Evolutionary conservation across 495 filamentous ascomycete genomes (phyloP).

Genomic region (Tuber melanosporum): DNA sequence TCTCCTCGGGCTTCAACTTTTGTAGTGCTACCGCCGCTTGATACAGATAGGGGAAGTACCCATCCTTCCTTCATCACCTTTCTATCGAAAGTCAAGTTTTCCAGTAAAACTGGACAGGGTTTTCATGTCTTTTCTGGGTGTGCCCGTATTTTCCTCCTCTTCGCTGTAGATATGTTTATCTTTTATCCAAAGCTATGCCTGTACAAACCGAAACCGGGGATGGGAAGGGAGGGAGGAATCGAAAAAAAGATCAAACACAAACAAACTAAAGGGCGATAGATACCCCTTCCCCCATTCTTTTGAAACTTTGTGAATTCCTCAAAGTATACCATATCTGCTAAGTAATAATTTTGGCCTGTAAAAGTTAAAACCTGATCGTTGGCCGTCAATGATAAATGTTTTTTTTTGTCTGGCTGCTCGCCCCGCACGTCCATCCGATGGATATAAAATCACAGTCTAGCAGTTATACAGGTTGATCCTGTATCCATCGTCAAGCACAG

Average conservation of each 20-base stretch:
- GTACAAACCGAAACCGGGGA: not conserved
- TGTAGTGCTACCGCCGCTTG: not conserved
- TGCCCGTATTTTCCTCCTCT: not conserved
- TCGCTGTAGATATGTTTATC: not conserved
- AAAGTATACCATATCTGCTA: not conserved
- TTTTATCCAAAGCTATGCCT: not conserved
- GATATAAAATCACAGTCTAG: not conserved
- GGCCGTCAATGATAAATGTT: not conserved
- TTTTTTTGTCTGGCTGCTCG: not conserved
- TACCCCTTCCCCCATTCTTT: not conserved
- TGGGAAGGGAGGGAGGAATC: not conserved
- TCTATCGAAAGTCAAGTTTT: not conserved
- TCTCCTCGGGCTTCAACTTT: conserved; percentile 48
- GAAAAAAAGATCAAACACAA: not conserved
- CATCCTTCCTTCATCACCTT: not conserved
- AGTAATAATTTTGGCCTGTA: not conserved
- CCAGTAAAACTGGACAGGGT: not conserved
- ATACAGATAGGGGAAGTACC: not conserved
- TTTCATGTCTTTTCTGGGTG: not conserved
- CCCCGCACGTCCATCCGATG: not conserved
- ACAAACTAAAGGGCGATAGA: not conserved
- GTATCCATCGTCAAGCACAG: not conserved
- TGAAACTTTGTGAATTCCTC: not conserved
- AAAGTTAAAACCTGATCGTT: not conserved
- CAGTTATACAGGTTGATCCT: not conserved